Conservation (phyloP, 2,329 filamentous ascomycete species). For the Zymoseptoria crescenta region DNA sequence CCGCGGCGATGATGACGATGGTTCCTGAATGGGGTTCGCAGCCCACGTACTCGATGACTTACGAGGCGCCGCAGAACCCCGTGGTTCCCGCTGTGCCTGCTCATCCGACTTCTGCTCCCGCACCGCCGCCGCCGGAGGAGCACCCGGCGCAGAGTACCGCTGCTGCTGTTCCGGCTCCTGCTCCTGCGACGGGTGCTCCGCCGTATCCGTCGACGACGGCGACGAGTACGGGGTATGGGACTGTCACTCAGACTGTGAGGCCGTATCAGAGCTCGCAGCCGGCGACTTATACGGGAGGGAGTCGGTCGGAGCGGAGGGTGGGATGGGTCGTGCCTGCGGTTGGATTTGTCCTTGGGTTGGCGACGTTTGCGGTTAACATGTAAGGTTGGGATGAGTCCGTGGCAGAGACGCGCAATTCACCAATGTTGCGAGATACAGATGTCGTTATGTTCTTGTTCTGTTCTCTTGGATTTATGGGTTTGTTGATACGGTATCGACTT, state of each 20-base stretch:
- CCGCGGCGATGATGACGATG: slow-evolving; percentile 2
- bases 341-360: neutral
- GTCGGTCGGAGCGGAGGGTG: neutral
- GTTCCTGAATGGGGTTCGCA: slow-evolving; percentile 2
- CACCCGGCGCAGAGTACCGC: too few species aligned
- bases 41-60: neutral
- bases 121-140: too few species aligned
- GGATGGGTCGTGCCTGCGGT: neutral
- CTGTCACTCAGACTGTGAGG: neutral
- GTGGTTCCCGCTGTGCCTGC: neutral
- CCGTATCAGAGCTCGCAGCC: neutral
- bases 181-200: too few species aligned
- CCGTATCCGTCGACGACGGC: neutral
- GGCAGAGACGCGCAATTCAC: too few species aligned
- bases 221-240: neutral
- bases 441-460: neutral
- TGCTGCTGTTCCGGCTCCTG: neutral
- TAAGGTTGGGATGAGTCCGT: neutral
- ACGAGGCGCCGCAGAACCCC: neutral
- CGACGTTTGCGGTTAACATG: neutral
- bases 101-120: neutral
- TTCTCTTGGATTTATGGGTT: neutral
- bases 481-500: neutral
- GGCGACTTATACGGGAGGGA: neutral
- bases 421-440: too few species aligned